phyloP scores from a whole-genome alignment of 176 grass and related monocot genomes.

The Areca catechu region DNA sequence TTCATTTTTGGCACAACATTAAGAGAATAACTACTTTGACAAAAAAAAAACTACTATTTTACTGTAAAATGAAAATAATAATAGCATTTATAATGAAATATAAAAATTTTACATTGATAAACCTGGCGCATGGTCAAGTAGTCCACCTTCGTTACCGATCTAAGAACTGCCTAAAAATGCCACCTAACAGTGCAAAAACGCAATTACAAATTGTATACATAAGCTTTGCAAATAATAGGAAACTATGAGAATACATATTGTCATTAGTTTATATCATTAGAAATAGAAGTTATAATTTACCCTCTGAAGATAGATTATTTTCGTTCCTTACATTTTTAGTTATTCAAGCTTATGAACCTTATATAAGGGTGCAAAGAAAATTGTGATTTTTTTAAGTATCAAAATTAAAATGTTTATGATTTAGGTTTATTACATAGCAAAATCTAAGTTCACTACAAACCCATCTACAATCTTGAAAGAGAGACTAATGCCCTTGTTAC shows the following conservation, averaged over 20 bases:
- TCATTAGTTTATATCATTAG: background rate
- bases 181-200: conserved; percentile 25
- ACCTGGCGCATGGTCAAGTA: conserved; percentile 81
- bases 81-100: background rate
- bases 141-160: conserved; percentile 71
- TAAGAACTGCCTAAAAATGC: conserved; percentile 84
- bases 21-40: background rate
- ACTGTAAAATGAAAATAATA: background rate
- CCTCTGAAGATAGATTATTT: no score
- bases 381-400: no score
- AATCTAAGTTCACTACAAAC: no score
- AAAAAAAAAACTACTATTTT: background rate
- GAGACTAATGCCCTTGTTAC: no score
- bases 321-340: no score
- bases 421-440: no score
- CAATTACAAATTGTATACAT: no score
- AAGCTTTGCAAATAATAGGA: conserved; percentile 3
- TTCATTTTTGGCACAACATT: background rate
- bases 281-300: no score
- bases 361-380: no score
- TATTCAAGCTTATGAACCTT: no score
- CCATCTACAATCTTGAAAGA: no score
- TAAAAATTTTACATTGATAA: conserved; percentile 52
- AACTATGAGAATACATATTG: background rate
- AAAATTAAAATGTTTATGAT: no score